Conservation (phyloP, 2,329 filamentous ascomycete species). For the Fusarium dlaminii region DNA sequence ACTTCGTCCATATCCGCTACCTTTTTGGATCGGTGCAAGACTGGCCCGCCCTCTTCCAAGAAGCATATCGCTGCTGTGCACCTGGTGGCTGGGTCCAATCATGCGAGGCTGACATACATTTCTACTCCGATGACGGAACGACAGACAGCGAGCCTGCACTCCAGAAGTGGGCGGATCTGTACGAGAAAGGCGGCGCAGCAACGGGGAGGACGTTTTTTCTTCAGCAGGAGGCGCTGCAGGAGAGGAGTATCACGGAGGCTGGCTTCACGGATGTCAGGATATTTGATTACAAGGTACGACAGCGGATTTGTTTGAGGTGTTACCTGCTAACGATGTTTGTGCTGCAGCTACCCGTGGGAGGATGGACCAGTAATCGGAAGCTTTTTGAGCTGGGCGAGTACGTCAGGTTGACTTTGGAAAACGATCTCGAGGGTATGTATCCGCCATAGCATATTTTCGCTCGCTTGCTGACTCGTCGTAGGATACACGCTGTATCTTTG, state of each 20-base stretch:
- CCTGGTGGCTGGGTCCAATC: slow-evolving; percentile 35
- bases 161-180: slow-evolving; percentile 20
- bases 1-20: slow-evolving; percentile 36
- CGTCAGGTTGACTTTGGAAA: slow-evolving; percentile 36
- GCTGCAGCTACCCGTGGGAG: slow-evolving; percentile 31
- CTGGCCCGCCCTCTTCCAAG: slow-evolving; percentile 27
- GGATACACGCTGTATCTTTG: slow-evolving; percentile 34
- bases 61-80: slow-evolving; percentile 32
- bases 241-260: slow-evolving; percentile 28
- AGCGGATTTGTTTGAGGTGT: not conserved
- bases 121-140: slow-evolving; percentile 33
- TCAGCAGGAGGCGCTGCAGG: slow-evolving; percentile 21
- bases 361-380: slow-evolving; percentile 35
- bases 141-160: slow-evolving; percentile 19
- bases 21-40: slow-evolving; percentile 34
- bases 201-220: slow-evolving; percentile 25
- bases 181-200: slow-evolving; percentile 3
- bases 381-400: slow-evolving; percentile 32
- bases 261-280: slow-evolving; percentile 30
- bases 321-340: not conserved
- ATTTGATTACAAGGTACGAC: slow-evolving; percentile 31
- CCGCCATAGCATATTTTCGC: not conserved
- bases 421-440: slow-evolving; percentile 31
- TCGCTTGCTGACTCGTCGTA: not conserved
- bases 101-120: slow-evolving; percentile 31